phyloP scores from a whole-genome alignment of 257 asterid species.

The Haberlea rhodopensis region DNA sequence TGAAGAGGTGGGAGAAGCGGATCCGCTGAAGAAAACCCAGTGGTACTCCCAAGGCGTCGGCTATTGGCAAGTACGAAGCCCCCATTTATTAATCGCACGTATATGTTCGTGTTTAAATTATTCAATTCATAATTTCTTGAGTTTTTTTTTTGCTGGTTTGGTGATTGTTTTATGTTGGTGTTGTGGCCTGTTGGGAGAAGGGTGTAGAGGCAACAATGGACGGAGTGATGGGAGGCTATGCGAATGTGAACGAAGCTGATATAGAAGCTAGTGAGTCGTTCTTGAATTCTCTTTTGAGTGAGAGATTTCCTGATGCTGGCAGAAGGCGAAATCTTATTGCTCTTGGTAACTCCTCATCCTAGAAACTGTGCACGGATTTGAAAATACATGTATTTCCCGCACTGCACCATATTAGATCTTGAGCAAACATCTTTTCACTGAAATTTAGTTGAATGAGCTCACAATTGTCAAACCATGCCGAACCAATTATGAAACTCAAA shows the following conservation, averaged over 20 bases:
- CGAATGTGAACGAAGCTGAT: conserved; percentile 74
- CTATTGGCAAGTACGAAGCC: conserved; percentile 69
- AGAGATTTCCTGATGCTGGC: conserved; percentile 62
- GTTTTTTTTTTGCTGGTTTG: not conserved
- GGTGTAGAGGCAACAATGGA: conserved; percentile 94
- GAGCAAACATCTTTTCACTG: not conserved
- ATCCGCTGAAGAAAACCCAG: conserved; percentile 60
- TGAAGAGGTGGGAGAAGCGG: conserved; percentile 70
- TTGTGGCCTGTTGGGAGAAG: conserved; percentile 39
- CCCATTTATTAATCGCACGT: not conserved
- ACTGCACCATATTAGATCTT: not conserved
- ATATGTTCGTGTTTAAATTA: not conserved
- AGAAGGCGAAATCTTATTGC: conserved; percentile 59
- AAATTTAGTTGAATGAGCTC: not conserved
- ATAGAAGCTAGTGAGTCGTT: conserved; percentile 72
- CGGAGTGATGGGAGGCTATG: conserved; percentile 94
- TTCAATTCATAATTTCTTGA: not conserved
- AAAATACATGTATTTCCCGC: not conserved
- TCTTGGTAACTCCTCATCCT: conserved; percentile 53
- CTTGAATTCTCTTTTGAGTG: conserved; percentile 60
- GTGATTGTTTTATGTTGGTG: not conserved
- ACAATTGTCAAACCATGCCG: no score
- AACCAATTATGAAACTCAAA: no score
- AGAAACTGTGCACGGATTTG: not conserved
- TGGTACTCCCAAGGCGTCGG: conserved; percentile 81